These are phyloP conservation scores for Mytilinidion resinicola DNA, from an alignment of 495 filamentous ascomycete genomes.

Conservation along the genomic window DNA sequence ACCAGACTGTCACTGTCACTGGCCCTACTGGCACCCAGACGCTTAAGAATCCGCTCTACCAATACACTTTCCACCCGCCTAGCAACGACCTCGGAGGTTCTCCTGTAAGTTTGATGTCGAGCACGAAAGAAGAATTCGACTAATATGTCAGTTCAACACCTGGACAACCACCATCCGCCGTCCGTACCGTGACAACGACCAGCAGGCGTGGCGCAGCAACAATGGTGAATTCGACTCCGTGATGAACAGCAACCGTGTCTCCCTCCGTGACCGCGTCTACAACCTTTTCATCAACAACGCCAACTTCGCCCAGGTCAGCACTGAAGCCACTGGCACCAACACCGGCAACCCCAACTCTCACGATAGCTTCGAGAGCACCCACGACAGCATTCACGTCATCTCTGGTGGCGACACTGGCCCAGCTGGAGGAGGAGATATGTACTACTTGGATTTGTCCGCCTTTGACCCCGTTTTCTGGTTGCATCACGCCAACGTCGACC, in stretches of 20 bases:
- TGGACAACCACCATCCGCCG: constrained; percentile 22
- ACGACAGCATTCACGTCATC: constrained; percentile 25
- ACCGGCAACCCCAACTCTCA: constrained; percentile 8
- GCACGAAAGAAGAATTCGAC: not conserved
- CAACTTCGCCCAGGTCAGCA: constrained; percentile 15
- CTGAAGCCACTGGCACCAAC: constrained; percentile 14
- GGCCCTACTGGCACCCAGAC: constrained; percentile 19
- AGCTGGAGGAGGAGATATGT: constrained; percentile 21
- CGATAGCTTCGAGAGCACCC: constrained; percentile 27
- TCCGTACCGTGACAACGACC: constrained; percentile 8
- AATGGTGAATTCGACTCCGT: constrained; percentile 18
- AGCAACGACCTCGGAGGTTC: constrained; percentile 14
- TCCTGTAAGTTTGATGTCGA: not conserved
- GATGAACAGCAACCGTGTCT: constrained; percentile 12
- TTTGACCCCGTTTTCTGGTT: constrained; percentile 31
- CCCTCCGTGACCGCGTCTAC: constrained; percentile 23
- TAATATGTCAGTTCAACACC: constrained; percentile 10
- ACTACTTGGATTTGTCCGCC: constrained; percentile 22
- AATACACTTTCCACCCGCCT: constrained; percentile 13
- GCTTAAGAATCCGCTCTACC: constrained; percentile 25
- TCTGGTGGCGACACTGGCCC: constrained; percentile 14
- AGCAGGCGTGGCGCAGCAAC: constrained; percentile 17
- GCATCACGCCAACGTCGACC: constrained; percentile 28
- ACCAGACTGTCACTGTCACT: constrained; percentile 18
- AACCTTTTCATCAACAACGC: constrained; percentile 17